A percentile compares a stretch with the other conserved stretches of the same genome.
Conservation (phyloP, 164 flowering plant genomes). For the Nymphaea colorata region DNA sequence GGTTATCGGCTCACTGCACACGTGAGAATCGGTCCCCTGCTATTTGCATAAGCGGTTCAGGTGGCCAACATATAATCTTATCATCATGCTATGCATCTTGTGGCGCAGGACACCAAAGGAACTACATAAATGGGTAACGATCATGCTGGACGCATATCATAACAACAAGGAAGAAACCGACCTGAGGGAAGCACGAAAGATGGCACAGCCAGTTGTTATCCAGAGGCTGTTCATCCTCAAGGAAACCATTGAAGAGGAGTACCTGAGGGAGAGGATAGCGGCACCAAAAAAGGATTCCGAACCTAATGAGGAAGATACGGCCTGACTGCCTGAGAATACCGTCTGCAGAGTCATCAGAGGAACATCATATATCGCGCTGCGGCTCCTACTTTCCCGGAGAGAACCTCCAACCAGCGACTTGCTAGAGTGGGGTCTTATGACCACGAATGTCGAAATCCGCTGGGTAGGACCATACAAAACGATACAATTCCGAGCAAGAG, state of each 20-base stretch:
- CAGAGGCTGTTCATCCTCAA: conserved; percentile 76
- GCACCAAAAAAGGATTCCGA: conserved; percentile 15
- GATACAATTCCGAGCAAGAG: too few relatives aligned
- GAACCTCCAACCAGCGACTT: not conserved
- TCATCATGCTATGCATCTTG: not conserved
- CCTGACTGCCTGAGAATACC: not conserved
- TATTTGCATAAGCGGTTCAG: not conserved
- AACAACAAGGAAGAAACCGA: conserved; percentile 75
- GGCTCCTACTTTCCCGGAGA: not conserved
- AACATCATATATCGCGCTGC: too few relatives aligned
- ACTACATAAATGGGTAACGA: conserved; percentile 83
- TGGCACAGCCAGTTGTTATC: conserved; percentile 65
- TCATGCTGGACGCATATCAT: conserved; percentile 87
- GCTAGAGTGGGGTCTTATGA: not conserved
- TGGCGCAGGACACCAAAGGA: conserved; percentile 74
- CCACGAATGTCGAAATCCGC: not conserved
- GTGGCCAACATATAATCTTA: too few relatives aligned
- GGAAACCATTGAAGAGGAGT: conserved; percentile 79
- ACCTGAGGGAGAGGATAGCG: conserved; percentile 26
- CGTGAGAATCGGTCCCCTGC: conserved; percentile 33
- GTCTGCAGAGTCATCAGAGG: too few relatives aligned
- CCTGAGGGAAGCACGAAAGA: conserved; percentile 71
- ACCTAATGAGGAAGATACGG: conserved; percentile 11
- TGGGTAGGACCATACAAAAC: too few relatives aligned
- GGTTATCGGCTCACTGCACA: conserved; percentile 53